Conservation (phyloP, 257 asterid genomes). For the Solanum chmielewskii region DNA sequence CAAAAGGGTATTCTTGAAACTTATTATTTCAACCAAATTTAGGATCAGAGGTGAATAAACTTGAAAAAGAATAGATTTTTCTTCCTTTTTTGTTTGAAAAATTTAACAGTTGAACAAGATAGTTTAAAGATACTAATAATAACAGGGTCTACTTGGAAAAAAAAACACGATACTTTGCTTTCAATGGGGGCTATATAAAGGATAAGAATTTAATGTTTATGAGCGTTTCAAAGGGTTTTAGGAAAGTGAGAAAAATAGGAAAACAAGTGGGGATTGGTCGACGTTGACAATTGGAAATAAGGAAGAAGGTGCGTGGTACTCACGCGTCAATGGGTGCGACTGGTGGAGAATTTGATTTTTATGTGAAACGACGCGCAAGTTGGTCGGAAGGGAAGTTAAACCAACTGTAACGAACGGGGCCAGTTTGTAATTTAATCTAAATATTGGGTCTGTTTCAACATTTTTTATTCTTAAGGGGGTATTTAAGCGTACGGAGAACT, state of each 20-base stretch:
- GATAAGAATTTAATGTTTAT: background rate
- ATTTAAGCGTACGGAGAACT: background rate
- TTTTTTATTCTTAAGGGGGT: background rate
- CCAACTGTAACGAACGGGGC: background rate
- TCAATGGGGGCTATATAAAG: background rate
- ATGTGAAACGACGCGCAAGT: background rate
- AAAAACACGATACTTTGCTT: background rate
- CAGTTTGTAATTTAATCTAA: background rate
- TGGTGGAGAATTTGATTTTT: background rate
- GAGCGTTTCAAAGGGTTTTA: background rate
- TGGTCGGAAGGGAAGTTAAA: background rate
- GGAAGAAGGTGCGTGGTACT: background rate
- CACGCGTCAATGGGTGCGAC: background rate
- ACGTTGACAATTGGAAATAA: background rate
- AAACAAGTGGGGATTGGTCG: background rate
- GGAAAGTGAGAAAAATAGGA: background rate
- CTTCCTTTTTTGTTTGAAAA: background rate
- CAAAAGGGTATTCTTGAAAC: background rate
- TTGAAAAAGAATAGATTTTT: background rate
- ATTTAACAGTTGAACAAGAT: background rate
- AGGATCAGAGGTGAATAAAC: background rate
- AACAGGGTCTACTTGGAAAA: background rate
- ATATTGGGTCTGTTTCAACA: background rate
- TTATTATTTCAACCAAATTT: background rate
- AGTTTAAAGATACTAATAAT: background rate